A percentile compares a stretch with the other conserved stretches of the same genome.
These are phyloP conservation scores for Cryptococcus amylolentus DNA, from an alignment of 1,284 basidiomycete genomes.

Conservation along the genomic window DNA sequence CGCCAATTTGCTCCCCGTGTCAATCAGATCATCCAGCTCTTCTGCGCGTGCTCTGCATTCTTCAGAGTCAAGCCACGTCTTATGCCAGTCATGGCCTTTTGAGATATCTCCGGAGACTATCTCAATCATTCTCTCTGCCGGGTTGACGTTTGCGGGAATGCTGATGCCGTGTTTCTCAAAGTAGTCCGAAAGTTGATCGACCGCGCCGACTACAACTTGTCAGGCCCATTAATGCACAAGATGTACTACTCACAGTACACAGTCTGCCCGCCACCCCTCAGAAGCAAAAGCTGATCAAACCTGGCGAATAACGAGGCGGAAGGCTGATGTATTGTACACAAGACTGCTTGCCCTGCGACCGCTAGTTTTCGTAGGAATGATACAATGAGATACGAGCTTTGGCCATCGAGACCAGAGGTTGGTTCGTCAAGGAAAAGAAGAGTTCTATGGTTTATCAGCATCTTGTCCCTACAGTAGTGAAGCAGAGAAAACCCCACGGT, in stretches of 20 bases:
- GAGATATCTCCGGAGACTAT: constrained; percentile 50
- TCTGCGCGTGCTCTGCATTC: constrained; percentile 44
- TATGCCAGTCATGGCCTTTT: constrained; percentile 62
- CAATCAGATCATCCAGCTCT: constrained; percentile 49
- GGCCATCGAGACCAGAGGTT: constrained; percentile 54
- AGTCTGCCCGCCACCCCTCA: constrained; percentile 51
- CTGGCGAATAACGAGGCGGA: constrained; percentile 37
- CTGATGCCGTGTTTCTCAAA: not conserved
- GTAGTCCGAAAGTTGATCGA: not conserved
- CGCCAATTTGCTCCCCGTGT: constrained; percentile 11
- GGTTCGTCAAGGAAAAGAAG: constrained; percentile 54
- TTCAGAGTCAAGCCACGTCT: constrained; percentile 60
- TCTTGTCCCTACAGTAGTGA: not conserved
- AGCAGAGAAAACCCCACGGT: constrained; percentile 39
- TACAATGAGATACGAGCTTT: constrained; percentile 55
- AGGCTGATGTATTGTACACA: constrained; percentile 40
- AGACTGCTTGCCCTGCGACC: constrained; percentile 60
- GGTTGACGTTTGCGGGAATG: too few species aligned
- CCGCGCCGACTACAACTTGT: too few species aligned
- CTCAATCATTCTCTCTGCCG: constrained; percentile 40
- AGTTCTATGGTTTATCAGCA: not conserved
- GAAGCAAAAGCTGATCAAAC: constrained; percentile 53
- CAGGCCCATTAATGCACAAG: not conserved
- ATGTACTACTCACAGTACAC: constrained; percentile 45
- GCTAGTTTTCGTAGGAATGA: constrained; percentile 62